These are phyloP conservation scores for Wickerhamomyces bisporus DNA, from an alignment of 805 yeast species.

Conservation along the genomic window DNA sequence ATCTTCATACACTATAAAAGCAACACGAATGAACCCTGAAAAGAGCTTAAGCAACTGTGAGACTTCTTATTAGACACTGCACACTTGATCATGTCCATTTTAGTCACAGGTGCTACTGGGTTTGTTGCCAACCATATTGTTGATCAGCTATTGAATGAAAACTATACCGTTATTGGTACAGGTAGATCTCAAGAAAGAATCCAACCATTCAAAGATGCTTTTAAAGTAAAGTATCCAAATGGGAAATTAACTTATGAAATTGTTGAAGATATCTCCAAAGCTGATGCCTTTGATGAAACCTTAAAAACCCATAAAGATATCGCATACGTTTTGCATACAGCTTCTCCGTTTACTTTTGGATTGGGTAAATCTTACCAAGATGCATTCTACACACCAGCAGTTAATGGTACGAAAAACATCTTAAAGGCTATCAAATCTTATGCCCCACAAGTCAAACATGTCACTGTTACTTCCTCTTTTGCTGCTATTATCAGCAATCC, in stretches of 20 bases:
- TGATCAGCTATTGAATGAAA: conserved; percentile 29
- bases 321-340: conserved; percentile 50
- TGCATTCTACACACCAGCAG: conserved; percentile 47
- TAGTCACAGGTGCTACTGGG: conserved; percentile 43
- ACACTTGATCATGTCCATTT: conserved; percentile 11
- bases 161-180: conserved; percentile 37
- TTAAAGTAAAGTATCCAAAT: conserved; percentile 20
- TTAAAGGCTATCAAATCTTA: conserved; percentile 37
- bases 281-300: conserved; percentile 37
- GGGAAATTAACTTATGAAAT: conserved; percentile 35
- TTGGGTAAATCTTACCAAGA: conserved; percentile 34
- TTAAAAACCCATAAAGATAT: conserved; percentile 43
- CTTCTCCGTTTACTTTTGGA: conserved; percentile 47
- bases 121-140: conserved; percentile 39
- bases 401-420: conserved; percentile 45
- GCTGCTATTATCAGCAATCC: conserved; percentile 36
- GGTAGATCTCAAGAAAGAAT: conserved; percentile 35
- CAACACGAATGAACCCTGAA: too few relatives aligned
- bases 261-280: conserved; percentile 38
- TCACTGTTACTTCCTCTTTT: conserved; percentile 48
- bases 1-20: too few relatives aligned
- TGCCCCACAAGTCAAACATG: conserved; percentile 35
- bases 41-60: too few relatives aligned
- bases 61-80: too few relatives aligned
- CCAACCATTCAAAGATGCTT: conserved; percentile 19